phyloP scores from a whole-genome alignment of 345 rosid species.

The Eucalyptus viminalis region DNA sequence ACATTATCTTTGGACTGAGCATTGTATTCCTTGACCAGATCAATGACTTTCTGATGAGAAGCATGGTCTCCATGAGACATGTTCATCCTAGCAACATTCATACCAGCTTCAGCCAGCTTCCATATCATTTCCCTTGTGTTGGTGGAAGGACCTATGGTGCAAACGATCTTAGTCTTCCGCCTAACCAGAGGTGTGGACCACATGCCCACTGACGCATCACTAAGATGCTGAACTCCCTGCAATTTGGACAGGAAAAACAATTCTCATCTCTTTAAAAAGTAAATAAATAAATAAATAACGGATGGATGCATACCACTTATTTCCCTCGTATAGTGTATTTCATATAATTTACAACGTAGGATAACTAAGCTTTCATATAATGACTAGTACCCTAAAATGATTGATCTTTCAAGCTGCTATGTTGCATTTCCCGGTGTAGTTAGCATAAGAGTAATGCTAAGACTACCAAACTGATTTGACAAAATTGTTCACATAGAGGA shows the following conservation, averaged over 20 bases:
- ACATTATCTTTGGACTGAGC: slow-evolving; percentile 80
- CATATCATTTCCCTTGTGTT: slow-evolving; percentile 93
- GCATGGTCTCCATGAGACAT: slow-evolving; percentile 99
- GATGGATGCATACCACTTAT: not conserved
- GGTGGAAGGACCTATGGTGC: slow-evolving; percentile 96
- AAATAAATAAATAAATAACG: not conserved
- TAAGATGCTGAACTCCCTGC: slow-evolving; percentile 41
- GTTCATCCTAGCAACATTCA: slow-evolving; percentile 96
- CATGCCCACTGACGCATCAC: slow-evolving; percentile 53
- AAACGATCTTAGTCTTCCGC: slow-evolving; percentile 93
- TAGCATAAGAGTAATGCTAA: not conserved
- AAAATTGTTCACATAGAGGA: not conserved
- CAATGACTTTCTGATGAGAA: slow-evolving; percentile 93
- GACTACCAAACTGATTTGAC: not conserved
- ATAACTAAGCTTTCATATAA: not conserved
- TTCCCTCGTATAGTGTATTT: not conserved
- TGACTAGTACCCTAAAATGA: not conserved
- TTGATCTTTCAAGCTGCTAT: not conserved
- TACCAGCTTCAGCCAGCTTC: slow-evolving; percentile 97
- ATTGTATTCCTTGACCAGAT: slow-evolving; percentile 96
- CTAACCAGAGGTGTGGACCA: slow-evolving; percentile 81
- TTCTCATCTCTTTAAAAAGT: slow-evolving; percentile 13
- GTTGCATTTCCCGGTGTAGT: not conserved
- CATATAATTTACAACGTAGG: not conserved
- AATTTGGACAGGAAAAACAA: slow-evolving; percentile 8